Evolutionary conservation across 371 early-diverging fungal genomes (phyloP).

Genomic region (Syncephalastrum sp.): DNA sequence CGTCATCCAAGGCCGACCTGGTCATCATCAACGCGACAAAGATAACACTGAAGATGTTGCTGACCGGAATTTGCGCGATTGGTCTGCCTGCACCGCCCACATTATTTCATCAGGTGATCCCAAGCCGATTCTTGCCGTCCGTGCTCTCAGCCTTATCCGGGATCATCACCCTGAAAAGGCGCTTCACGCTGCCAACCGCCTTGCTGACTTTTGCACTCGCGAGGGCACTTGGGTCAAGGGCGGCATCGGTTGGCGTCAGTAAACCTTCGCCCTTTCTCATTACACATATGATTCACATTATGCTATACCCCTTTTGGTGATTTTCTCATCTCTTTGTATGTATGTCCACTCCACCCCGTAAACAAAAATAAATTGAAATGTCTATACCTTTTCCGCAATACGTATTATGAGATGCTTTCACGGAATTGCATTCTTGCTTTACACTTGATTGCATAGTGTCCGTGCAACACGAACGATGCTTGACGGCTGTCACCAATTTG

Average conservation of each 20-base stretch:
- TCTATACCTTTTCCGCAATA: no score
- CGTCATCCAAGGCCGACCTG: slow-evolving; percentile 37
- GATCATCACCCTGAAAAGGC: slow-evolving; percentile 4
- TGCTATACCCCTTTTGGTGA: no score
- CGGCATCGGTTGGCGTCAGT: slow-evolving; percentile 25
- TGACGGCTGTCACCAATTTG: background rate
- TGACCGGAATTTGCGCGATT: slow-evolving; percentile 5
- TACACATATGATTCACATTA: no score
- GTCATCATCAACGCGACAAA: slow-evolving; percentile 2
- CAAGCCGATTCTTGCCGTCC: slow-evolving; percentile 29
- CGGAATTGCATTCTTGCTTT: no score
- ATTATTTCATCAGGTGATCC: slow-evolving; percentile 30
- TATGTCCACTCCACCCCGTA: no score
- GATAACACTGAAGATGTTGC: slow-evolving; percentile 2
- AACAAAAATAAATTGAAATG: no score
- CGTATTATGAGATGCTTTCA: no score
- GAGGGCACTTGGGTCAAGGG: slow-evolving; percentile 32
- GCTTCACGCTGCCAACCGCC: slow-evolving; percentile 22
- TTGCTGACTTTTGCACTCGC: slow-evolving; percentile 21
- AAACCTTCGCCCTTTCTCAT: background rate
- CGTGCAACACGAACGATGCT: no score
- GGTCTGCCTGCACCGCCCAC: slow-evolving; percentile 19
- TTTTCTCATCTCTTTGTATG: no score
- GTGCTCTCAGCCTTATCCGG: slow-evolving; percentile 14
- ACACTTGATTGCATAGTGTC: no score